A percentile compares a stretch with the other conserved stretches of the same genome.
phyloP scores from a whole-genome alignment of 2,329 filamentous ascomycete species.

The Aspergillus texensis region DNA sequence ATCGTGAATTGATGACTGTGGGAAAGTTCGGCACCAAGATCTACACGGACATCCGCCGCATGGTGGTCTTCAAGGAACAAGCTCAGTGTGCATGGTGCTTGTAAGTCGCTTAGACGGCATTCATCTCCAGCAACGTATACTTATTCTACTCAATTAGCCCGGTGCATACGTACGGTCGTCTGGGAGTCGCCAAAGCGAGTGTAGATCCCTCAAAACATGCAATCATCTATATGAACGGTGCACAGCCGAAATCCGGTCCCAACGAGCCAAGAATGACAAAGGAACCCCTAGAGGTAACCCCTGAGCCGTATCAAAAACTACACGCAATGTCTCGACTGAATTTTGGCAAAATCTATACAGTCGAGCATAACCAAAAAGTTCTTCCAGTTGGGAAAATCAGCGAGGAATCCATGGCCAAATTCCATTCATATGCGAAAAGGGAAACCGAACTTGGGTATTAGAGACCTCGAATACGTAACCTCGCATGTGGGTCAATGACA shows the following conservation, averaged over 20 bases:
- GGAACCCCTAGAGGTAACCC: conserved; percentile 38
- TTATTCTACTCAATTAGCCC: conserved; percentile 28
- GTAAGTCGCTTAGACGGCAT: conserved; percentile 24
- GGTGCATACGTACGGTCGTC: conserved; percentile 43
- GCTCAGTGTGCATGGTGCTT: conserved; percentile 36
- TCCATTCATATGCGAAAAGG: conserved; percentile 22
- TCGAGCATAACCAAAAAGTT: conserved; percentile 49
- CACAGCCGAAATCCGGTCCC: conserved; percentile 11
- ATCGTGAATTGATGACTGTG: conserved; percentile 7
- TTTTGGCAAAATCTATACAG: conserved; percentile 44
- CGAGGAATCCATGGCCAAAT: conserved; percentile 26
- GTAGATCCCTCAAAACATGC: conserved; percentile 42
- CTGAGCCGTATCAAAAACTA: conserved; percentile 27
- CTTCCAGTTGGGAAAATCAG: conserved; percentile 42
- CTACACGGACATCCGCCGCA: conserved; percentile 35
- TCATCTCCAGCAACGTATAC: neutral
- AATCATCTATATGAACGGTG: conserved; percentile 36
- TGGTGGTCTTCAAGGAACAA: conserved; percentile 34
- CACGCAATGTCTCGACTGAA: conserved; percentile 42
- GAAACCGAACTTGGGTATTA: conserved; percentile 7
- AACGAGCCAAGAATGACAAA: conserved; percentile 40
- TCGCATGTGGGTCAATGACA: neutral
- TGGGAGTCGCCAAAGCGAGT: conserved; percentile 40
- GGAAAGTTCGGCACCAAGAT: conserved; percentile 26
- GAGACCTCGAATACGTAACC: neutral